Evolutionary conservation across 805 yeast species (phyloP), one percentile per base, ranked within the genome.

Genomic region (Candida yuanshanica): DNA sequence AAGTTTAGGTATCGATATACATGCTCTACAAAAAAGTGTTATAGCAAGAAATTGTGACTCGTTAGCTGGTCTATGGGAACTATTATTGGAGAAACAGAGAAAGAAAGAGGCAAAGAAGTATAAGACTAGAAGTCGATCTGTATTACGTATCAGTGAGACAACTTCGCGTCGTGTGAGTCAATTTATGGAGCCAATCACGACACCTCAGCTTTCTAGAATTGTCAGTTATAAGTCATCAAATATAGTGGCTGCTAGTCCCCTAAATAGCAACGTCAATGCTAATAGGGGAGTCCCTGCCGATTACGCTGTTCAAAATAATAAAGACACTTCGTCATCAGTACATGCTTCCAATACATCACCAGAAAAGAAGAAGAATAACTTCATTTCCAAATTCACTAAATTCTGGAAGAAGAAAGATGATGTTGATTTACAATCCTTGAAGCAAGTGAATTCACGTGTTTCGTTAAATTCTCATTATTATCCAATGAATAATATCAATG

Each of bases 31-130:
- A 49, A 65, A 72, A 8, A 74, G 83, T 22, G 79, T 88, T 4
- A 52, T 63, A 22, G 69, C 72, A 42, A 71, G 74, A 36, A 77
- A 81, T 42, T 76, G 86, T 61, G 93, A 85, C 59, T 68, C 87
- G 0, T 63, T 84, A 13, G 77, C 84, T 12, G 95, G 91, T 0
- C 69, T 81, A 43, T 88, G 90, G 82, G 80, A 80, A 35, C 64
- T 87, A 16, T 60, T 79, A 14, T 60, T 82, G 22, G 87, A 83
- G 41, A 60, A 63, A 26, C 70, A 68, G 38, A 60, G 48, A 36
- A 58, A 56, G 37, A 48, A 53, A 26, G 64, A 64, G 31, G 55
- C 48, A 6, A 48, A 52, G 16, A 61, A 56, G 36, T 54, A 52
- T 38, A 63, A 62, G n/a, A 57, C 56, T 12, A 53, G 69, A 44